A percentile compares a stretch with the other conserved stretches of the same genome.
Evolutionary conservation across 208 protist species (phyloP).

Genomic region (Lotmaria passim): DNA sequence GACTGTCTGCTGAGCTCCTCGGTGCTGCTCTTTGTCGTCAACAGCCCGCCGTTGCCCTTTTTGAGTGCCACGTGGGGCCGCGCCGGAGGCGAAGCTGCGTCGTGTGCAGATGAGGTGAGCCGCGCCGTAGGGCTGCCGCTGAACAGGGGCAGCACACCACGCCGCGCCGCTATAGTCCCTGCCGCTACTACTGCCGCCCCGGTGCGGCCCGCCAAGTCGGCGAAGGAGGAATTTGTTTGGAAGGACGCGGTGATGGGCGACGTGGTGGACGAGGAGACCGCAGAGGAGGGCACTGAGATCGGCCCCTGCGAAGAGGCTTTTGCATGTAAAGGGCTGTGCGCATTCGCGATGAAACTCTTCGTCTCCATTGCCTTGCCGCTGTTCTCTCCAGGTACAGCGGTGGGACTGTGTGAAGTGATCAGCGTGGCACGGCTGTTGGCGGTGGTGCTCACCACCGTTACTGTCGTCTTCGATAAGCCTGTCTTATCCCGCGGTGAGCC

Average conservation of each 20-base stretch:
- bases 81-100: not conserved
- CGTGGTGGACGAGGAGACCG: constrained; percentile 16
- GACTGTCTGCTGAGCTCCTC: constrained; percentile 17
- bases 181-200: not conserved
- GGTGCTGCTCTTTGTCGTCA: constrained; percentile 15
- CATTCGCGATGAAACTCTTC: not conserved
- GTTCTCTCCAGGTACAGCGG: not conserved
- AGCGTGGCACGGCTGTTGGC: constrained; percentile 13
- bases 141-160: not conserved
- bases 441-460: constrained; percentile 3
- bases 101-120: not conserved
- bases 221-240: constrained; percentile 14
- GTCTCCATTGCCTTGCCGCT: not conserved
- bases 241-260: constrained; percentile 28
- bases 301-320: constrained; percentile 4
- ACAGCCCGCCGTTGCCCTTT: not conserved
- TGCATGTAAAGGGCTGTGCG: not conserved
- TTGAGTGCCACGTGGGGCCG: not conserved
- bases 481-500: constrained; percentile 4
- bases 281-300: constrained; percentile 6
- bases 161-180: not conserved
- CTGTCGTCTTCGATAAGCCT: not conserved
- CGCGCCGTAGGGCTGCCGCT: constrained; percentile 2
- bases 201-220: constrained; percentile 1
- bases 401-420: constrained; percentile 3